Evolutionary conservation across 306 rosid genomes (phyloP).

Genomic region (Begonia fuchsioides): DNA sequence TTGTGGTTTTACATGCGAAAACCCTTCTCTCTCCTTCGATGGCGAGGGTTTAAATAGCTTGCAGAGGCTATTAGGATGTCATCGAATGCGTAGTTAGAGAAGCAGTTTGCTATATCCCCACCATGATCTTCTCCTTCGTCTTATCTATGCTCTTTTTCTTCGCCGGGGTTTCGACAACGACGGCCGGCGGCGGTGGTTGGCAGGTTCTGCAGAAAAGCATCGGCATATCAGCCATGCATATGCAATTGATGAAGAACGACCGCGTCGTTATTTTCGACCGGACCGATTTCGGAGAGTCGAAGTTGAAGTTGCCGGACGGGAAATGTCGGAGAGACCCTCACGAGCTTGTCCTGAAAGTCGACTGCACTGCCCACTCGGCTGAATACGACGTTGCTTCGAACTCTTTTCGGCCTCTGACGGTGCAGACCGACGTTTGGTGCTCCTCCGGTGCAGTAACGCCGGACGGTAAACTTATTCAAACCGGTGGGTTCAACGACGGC

Average conservation of each 20-base stretch:
- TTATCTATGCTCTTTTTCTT: neutral
- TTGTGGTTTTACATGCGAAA: too few relatives aligned
- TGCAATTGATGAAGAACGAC: slow-evolving; percentile 64
- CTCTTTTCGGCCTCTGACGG: slow-evolving; percentile 33
- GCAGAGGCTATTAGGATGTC: too few relatives aligned
- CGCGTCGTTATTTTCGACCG: slow-evolving; percentile 58
- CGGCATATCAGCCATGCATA: slow-evolving; percentile 84
- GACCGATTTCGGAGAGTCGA: slow-evolving; percentile 67
- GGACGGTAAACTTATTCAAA: slow-evolving; percentile 43
- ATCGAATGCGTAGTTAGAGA: too few relatives aligned
- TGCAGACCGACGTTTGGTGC: slow-evolving; percentile 66
- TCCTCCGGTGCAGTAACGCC: slow-evolving; percentile 42
- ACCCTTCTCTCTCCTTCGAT: too few relatives aligned
- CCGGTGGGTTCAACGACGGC: slow-evolving; percentile 51
- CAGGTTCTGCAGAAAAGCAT: slow-evolving; percentile 30
- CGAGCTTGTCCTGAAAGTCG: slow-evolving; percentile 21
- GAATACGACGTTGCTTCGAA: slow-evolving; percentile 55
- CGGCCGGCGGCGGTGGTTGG: slow-evolving; percentile 35
- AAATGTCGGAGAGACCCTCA: slow-evolving; percentile 31
- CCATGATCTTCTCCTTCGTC: slow-evolving; percentile 2
- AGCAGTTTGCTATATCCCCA: neutral
- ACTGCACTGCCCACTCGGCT: slow-evolving; percentile 68
- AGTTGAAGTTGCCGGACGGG: slow-evolving; percentile 32
- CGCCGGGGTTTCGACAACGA: slow-evolving; percentile 7
- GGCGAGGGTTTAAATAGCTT: too few relatives aligned